A percentile compares a stretch with the other conserved stretches of the same genome.
Conservation (phyloP, 352 stramenopile genomes). For the Phytophthora hybrid region DNA sequence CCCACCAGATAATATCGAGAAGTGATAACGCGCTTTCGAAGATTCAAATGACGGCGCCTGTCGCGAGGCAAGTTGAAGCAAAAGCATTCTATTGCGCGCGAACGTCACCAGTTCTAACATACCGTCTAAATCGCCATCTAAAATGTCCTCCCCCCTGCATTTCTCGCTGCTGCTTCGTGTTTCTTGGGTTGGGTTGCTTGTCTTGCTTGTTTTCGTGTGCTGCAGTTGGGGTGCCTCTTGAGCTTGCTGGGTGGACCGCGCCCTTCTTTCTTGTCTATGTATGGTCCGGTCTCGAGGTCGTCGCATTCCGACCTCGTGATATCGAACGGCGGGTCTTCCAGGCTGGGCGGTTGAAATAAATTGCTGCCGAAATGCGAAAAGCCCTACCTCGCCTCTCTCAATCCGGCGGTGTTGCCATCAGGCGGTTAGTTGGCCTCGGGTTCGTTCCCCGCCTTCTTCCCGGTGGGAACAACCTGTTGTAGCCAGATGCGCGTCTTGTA, state of each 20-base stretch:
- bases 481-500: slow-evolving; percentile 99
- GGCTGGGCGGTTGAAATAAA: slow-evolving; percentile 31
- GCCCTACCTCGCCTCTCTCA: slow-evolving; percentile 24
- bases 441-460: slow-evolving; percentile 74
- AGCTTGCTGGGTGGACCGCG: slow-evolving; percentile 17
- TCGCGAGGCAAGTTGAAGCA: slow-evolving; percentile 33
- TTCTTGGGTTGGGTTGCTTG: slow-evolving; percentile 10
- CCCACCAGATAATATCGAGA: not conserved
- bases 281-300: slow-evolving; percentile 34
- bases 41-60: not conserved
- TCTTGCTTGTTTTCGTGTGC: slow-evolving; percentile 15
- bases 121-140: slow-evolving; percentile 57
- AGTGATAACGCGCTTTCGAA: not conserved
- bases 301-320: slow-evolving; percentile 39
- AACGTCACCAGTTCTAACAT: slow-evolving; percentile 61
- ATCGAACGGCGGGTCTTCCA: slow-evolving; percentile 25
- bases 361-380: slow-evolving; percentile 18
- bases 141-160: slow-evolving; percentile 45
- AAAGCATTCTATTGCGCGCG: slow-evolving; percentile 56
- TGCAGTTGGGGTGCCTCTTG: slow-evolving; percentile 17
- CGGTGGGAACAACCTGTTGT: slow-evolving; percentile 92
- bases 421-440: slow-evolving; percentile 60
- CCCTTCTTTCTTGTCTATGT: slow-evolving; percentile 40
- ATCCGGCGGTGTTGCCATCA: slow-evolving; percentile 5
- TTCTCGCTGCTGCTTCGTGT: slow-evolving; percentile 41